These are phyloP conservation scores for Ophiostoma sp. DNA, from an alignment of 2,329 filamentous ascomycete species.

Conservation along the genomic window DNA sequence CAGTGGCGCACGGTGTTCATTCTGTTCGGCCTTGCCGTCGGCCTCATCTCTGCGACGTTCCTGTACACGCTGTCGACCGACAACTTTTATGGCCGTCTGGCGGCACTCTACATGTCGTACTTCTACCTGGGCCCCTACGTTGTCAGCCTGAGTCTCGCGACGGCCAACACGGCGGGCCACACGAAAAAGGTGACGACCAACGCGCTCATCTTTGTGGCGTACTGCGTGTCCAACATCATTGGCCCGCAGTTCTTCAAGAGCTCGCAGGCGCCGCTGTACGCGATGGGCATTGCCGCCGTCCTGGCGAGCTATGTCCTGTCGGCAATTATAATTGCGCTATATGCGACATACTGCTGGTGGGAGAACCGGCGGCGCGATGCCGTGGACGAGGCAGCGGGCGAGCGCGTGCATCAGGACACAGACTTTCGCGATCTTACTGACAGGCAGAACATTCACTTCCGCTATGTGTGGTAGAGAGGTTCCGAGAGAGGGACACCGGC, in stretches of 20 bases:
- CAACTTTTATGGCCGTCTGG: constrained; percentile 24
- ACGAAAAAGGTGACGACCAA: constrained; percentile 54
- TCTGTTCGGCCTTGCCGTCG: constrained; percentile 7
- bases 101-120: constrained; percentile 20
- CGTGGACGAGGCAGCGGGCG: not conserved
- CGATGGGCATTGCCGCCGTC: constrained; percentile 56
- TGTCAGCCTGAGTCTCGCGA: constrained; percentile 45
- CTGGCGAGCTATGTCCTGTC: constrained; percentile 35
- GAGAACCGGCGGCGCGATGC: constrained; percentile 51
- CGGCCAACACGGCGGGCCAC: constrained; percentile 44
- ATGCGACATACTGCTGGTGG: constrained; percentile 40
- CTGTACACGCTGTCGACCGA: constrained; percentile 24
- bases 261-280: constrained; percentile 54
- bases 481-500: not conserved
- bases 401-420: constrained; percentile 6
- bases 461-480: constrained; percentile 24
- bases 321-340: constrained; percentile 42
- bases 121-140: constrained; percentile 30
- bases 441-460: constrained; percentile 28
- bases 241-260: constrained; percentile 54
- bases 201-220: constrained; percentile 47
- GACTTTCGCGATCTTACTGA: constrained; percentile 30
- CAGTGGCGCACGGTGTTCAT: constrained; percentile 11
- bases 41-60: constrained; percentile 25
- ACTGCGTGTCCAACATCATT: constrained; percentile 49